phyloP scores from a whole-genome alignment of 2,329 filamentous ascomycete species.

The Penicillium sp. region DNA sequence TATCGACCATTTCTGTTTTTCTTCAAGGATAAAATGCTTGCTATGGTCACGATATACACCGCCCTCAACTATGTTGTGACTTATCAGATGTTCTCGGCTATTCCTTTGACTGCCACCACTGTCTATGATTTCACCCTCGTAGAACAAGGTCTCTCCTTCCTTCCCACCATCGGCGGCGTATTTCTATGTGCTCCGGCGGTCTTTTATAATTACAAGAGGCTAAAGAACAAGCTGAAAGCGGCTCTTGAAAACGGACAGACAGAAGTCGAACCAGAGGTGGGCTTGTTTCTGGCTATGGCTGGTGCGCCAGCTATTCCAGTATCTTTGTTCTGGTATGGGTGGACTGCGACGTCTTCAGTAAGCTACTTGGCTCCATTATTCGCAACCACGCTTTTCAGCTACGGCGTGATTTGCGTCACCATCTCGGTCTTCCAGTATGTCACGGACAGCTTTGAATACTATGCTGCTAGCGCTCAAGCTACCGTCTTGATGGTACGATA shows the following conservation, averaged over 20 bases:
- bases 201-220: background rate
- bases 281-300: background rate
- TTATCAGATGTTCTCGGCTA: background rate
- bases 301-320: background rate
- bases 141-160: background rate
- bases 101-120: background rate
- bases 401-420: background rate
- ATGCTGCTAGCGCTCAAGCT: background rate
- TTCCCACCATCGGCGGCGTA: background rate
- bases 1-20: background rate
- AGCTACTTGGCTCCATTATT: background rate
- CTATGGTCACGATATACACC: background rate
- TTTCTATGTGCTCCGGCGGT: background rate
- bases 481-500: background rate
- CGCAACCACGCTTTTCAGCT: background rate
- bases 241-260: background rate
- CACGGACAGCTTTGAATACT: background rate
- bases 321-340: background rate
- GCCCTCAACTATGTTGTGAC: background rate
- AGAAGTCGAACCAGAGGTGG: background rate
- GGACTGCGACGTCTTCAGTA: background rate
- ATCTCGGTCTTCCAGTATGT: background rate
- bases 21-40: background rate
- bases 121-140: background rate
- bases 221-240: background rate